phyloP scores from a whole-genome alignment of 2,329 filamentous ascomycete species.

The Aspergillus piperis region DNA sequence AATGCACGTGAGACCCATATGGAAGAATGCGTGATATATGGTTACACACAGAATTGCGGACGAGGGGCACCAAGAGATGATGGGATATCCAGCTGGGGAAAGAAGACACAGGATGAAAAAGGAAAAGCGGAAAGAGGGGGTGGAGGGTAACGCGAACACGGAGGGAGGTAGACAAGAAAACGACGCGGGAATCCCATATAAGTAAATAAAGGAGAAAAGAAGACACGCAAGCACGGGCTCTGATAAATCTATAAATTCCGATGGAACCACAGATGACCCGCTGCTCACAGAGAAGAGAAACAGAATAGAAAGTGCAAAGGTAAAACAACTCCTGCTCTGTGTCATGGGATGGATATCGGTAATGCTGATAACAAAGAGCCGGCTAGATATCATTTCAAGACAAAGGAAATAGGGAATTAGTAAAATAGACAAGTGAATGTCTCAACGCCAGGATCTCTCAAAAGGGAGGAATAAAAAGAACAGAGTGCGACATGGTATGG shows the following conservation, averaged over 20 bases:
- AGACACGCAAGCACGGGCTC: conserved; percentile 9
- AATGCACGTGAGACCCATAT: conserved; percentile 29
- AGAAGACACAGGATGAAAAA: conserved; percentile 20
- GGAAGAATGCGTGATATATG: conserved; percentile 32
- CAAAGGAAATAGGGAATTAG: conserved; percentile 26
- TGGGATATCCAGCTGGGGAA: conserved; percentile 43
- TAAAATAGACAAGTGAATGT: conserved; percentile 34
- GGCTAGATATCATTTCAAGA: conserved; percentile 31
- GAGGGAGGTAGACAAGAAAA: conserved; percentile 20
- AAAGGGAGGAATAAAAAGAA: conserved; percentile 34
- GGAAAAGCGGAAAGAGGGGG: conserved; percentile 21
- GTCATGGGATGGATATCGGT: conserved; percentile 29
- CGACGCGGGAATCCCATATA: conserved; percentile 18
- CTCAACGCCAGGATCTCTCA: conserved; percentile 36
- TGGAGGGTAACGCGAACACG: conserved; percentile 11
- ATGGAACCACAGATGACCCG: conserved; percentile 15
- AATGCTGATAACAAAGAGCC: conserved; percentile 30
- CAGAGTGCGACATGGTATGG: conserved; percentile 29
- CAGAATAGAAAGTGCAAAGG: conserved; percentile 14
- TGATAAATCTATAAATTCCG: background rate
- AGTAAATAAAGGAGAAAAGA: conserved; percentile 11
- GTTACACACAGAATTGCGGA: conserved; percentile 35
- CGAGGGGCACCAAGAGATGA: conserved; percentile 34
- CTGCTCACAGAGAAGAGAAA: conserved; percentile 23
- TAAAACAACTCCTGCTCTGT: conserved; percentile 28